Conservation (phyloP, 2,329 filamentous ascomycete species). For the Pyrenophora tritici-repentis region DNA sequence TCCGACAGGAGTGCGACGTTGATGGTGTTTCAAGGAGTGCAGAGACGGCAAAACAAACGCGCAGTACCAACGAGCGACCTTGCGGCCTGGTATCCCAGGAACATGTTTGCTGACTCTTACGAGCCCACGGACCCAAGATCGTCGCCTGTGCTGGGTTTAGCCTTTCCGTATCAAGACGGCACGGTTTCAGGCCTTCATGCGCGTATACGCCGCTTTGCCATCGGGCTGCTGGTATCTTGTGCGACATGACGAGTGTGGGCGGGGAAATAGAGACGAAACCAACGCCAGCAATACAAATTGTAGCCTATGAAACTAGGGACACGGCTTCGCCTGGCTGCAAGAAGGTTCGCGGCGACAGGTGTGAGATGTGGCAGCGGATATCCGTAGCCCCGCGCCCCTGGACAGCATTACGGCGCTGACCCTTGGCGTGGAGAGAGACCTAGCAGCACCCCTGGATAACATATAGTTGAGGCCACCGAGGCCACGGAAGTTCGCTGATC, state of each 20-base stretch:
- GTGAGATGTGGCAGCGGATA: slow-evolving; percentile 17
- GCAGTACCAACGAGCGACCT: slow-evolving; percentile 28
- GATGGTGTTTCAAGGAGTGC: slow-evolving; percentile 35
- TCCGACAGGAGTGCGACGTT: slow-evolving; percentile 35
- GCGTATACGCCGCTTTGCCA: slow-evolving; percentile 7
- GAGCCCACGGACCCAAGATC: slow-evolving; percentile 8
- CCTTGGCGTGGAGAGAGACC: slow-evolving; percentile 23
- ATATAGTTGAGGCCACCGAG: slow-evolving; percentile 26
- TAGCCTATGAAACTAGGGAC: slow-evolving; percentile 13
- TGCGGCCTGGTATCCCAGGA: slow-evolving; percentile 27
- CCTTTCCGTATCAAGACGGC: slow-evolving; percentile 22
- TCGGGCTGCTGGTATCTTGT: slow-evolving; percentile 7
- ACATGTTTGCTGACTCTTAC: slow-evolving; percentile 20
- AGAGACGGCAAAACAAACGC: slow-evolving; percentile 25
- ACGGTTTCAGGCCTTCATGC: slow-evolving; percentile 25
- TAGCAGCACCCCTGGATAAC: slow-evolving; percentile 25
- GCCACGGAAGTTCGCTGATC: slow-evolving; percentile 24
- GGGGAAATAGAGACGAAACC: slow-evolving; percentile 10
- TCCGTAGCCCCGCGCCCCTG: slow-evolving; percentile 27
- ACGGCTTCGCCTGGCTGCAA: slow-evolving; percentile 18
- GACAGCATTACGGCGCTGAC: slow-evolving; percentile 11
- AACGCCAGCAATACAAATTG: slow-evolving; percentile 8
- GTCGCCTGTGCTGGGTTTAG: slow-evolving; percentile 6
- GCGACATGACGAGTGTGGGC: slow-evolving; percentile 12
- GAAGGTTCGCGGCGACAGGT: slow-evolving; percentile 12